These are phyloP conservation scores for Cystobasidium sp. DNA, from an alignment of 1,284 basidiomycete genomes.

Conservation along the genomic window DNA sequence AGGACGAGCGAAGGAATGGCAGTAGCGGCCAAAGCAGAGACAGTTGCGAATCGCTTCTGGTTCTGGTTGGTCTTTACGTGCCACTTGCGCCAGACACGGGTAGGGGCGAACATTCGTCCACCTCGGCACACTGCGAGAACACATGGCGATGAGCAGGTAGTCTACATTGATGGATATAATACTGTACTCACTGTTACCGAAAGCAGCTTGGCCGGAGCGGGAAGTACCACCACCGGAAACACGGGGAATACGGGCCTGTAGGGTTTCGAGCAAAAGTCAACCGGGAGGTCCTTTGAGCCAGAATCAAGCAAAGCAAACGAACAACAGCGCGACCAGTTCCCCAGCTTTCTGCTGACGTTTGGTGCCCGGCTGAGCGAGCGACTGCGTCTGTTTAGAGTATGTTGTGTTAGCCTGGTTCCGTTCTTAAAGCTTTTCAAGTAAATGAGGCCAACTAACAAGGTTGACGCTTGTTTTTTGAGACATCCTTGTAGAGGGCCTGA, in stretches of 20 bases:
- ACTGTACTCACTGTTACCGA: conserved; percentile 74
- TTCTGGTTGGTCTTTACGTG: conserved; percentile 99
- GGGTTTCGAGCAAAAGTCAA: neutral
- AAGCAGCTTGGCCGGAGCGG: conserved; percentile 92
- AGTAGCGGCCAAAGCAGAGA: conserved; percentile 96
- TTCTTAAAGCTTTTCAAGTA: neutral
- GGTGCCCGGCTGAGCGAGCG: conserved; percentile 96
- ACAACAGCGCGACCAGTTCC: conserved; percentile 99
- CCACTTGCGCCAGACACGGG: conserved; percentile 99
- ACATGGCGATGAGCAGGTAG: too few species aligned
- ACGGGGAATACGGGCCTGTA: conserved; percentile 59
- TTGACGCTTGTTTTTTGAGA: conserved; percentile 52
- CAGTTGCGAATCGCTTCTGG: conserved; percentile 97
- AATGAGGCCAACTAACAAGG: conserved; percentile 18
- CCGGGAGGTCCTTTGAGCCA: too few species aligned
- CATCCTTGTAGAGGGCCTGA: conserved; percentile 89
- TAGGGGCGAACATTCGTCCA: conserved; percentile 89
- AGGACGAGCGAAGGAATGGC: conserved; percentile 98
- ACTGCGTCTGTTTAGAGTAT: conserved; percentile 84
- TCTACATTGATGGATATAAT: too few species aligned
- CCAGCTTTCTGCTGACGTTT: conserved; percentile 99
- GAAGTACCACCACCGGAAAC: conserved; percentile 98
- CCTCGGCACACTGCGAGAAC: conserved; percentile 70
- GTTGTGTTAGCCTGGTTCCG: neutral
- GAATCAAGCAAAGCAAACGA: conserved; percentile 54